These are phyloP conservation scores for Quercus cerris DNA, from an alignment of 306 rosid species.

Conservation along the genomic window DNA sequence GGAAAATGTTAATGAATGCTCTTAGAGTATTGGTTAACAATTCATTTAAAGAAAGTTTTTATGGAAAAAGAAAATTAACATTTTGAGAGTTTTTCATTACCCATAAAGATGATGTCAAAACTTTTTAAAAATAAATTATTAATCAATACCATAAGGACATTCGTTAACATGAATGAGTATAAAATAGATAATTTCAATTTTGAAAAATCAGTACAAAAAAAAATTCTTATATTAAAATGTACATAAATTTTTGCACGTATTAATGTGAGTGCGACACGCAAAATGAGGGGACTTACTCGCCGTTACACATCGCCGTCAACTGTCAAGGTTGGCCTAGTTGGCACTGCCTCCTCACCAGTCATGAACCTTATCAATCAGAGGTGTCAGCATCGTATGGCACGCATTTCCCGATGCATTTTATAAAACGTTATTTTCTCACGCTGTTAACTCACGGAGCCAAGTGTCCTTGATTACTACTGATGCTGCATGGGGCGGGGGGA, in stretches of 20 bases:
- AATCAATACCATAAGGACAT: too few species aligned
- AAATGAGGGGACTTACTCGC: constrained; percentile 4
- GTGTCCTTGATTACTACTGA: background rate
- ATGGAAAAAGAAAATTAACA: too few species aligned
- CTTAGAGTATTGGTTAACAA: too few species aligned
- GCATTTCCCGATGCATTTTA: constrained; percentile 4
- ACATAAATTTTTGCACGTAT: fast-evolving
- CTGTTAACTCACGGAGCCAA: background rate
- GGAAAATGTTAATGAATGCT: fast-evolving
- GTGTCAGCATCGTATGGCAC: too few species aligned
- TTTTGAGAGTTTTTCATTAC: too few species aligned
- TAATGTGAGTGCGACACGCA: too few species aligned
- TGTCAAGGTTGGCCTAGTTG: background rate
- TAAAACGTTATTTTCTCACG: background rate
- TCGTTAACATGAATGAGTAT: too few species aligned
- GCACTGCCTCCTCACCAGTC: background rate
- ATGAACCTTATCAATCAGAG: background rate
- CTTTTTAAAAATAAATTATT: too few species aligned
- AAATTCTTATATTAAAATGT: fast-evolving
- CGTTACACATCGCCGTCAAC: constrained; percentile 29
- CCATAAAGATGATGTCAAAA: too few species aligned
- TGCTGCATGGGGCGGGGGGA: constrained; percentile 12
- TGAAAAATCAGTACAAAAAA: fast-evolving
- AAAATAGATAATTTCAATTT: too few species aligned
- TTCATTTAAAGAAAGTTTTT: too few species aligned